A percentile compares a stretch with the other conserved stretches of the same genome.
These are phyloP conservation scores for Platanthera zijinensis DNA, from an alignment of 106 monocot genomes.

Conservation along the genomic window DNA sequence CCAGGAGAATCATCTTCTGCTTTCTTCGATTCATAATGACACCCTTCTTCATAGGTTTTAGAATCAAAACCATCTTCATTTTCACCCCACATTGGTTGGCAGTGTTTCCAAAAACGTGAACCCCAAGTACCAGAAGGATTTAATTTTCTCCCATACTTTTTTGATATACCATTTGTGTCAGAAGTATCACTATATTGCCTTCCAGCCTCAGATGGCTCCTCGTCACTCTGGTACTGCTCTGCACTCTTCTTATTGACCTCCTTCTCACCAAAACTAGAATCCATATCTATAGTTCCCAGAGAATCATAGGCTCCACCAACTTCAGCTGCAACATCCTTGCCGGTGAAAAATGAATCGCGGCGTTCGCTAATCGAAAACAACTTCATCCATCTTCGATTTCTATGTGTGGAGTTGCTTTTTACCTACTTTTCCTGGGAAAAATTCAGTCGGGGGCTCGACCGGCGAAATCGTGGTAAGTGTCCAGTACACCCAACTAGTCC, in stretches of 20 bases:
- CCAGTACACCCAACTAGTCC: too few species aligned
- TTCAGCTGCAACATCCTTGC: slow-evolving; percentile 46
- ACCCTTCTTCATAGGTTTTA: slow-evolving; percentile 20
- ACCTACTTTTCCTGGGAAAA: too few species aligned
- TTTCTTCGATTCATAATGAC: slow-evolving; percentile 23
- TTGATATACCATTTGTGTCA: slow-evolving; percentile 25
- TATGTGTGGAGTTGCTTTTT: too few species aligned
- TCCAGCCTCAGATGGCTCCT: slow-evolving; percentile 33
- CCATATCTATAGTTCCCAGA: slow-evolving; percentile 32
- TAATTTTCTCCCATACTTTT: slow-evolving; percentile 33
- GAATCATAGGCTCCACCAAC: slow-evolving; percentile 31
- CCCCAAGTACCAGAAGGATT: slow-evolving; percentile 59
- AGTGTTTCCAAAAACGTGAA: slow-evolving; percentile 90
- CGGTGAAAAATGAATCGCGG: too few species aligned
- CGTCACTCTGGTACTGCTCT: slow-evolving; percentile 39
- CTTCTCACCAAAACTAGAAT: slow-evolving; percentile 40
- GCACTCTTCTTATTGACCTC: slow-evolving; percentile 36
- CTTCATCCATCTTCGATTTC: too few species aligned
- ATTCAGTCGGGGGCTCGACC: too few species aligned
- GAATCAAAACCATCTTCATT: slow-evolving; percentile 21
- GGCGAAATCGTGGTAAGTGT: too few species aligned
- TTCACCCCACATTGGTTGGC: slow-evolving; percentile 43
- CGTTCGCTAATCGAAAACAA: too few species aligned
- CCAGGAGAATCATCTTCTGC: slow-evolving; percentile 21
- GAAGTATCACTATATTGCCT: slow-evolving; percentile 32